Conservation (phyloP, 2,329 filamentous ascomycete genomes). For the Pseudogymnoascus pannorum region DNA sequence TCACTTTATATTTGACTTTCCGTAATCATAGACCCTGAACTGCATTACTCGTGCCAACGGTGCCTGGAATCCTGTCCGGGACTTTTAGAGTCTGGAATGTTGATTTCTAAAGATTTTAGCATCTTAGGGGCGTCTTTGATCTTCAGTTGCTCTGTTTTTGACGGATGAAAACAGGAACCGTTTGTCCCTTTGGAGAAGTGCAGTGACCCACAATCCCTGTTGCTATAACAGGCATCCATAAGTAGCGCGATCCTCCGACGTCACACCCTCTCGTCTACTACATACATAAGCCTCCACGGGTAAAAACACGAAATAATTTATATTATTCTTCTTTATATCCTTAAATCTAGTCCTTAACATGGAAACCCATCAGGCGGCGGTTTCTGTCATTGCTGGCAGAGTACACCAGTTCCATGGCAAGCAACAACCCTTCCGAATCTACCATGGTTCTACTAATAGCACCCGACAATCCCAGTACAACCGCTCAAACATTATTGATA, state of each 20-base stretch:
- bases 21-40: neutral
- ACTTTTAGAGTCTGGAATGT: neutral
- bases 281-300: neutral
- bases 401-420: slow-evolving; percentile 41
- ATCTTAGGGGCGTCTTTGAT: neutral
- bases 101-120: neutral
- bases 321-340: neutral
- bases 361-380: slow-evolving; percentile 33
- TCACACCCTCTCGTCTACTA: neutral
- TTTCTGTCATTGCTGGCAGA: slow-evolving; percentile 37
- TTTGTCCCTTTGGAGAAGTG: neutral
- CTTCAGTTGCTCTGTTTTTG: neutral
- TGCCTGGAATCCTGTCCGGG: neutral
- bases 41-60: neutral
- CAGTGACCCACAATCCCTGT: neutral
- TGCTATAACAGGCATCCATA: neutral
- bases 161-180: neutral
- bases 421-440: slow-evolving; percentile 44
- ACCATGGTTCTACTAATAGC: slow-evolving; percentile 49
- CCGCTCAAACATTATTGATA: slow-evolving; percentile 38
- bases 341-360: slow-evolving; percentile 12
- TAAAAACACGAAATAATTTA: neutral
- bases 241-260: neutral
- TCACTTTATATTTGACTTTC: neutral
- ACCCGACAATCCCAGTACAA: slow-evolving; percentile 30